Evolutionary conservation across 2,329 filamentous ascomycete species (phyloP).

Genomic region (Cucurbitaria berberidis): DNA sequence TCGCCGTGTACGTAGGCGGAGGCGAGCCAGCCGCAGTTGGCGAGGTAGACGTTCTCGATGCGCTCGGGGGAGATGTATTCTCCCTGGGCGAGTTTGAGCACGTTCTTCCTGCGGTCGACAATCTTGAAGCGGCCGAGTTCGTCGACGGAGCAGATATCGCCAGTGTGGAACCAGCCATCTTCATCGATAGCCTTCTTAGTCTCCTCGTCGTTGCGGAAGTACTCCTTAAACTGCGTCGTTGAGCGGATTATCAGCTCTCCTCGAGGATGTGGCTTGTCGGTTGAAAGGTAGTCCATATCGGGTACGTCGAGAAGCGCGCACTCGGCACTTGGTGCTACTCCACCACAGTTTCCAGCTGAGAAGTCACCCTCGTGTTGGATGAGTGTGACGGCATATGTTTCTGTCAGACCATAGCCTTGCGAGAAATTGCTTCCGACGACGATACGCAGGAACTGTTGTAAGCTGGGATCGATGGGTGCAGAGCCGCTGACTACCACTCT

Average conservation of each 20-base stretch:
- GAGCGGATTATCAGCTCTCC: constrained; percentile 88
- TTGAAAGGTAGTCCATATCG: constrained; percentile 89
- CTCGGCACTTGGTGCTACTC: constrained; percentile 71
- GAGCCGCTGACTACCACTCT: constrained; percentile 83
- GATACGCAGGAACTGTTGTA: constrained; percentile 87
- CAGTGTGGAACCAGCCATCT: constrained; percentile 97
- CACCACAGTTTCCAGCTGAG: constrained; percentile 80
- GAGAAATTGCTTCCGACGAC: constrained; percentile 78
- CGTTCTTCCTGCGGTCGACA: constrained; percentile 97
- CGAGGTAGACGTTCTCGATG: constrained; percentile 92
- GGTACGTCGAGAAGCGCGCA: constrained; percentile 83
- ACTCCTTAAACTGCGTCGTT: constrained; percentile 80
- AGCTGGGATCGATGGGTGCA: constrained; percentile 84
- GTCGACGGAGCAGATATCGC: constrained; percentile 88
- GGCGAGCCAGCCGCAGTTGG: constrained; percentile 76
- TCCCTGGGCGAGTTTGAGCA: constrained; percentile 96
- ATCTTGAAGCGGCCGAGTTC: constrained; percentile 86
- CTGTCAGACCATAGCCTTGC: constrained; percentile 93
- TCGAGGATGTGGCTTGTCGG: constrained; percentile 87
- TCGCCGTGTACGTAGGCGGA: constrained; percentile 93
- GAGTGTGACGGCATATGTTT: constrained; percentile 81
- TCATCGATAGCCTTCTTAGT: constrained; percentile 80
- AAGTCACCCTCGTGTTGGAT: constrained; percentile 75
- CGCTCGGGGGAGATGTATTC: constrained; percentile 98
- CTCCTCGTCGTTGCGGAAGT: constrained; percentile 89